These are phyloP conservation scores for Sanghuangporus sanghuang DNA, from an alignment of 1,284 basidiomycete genomes.

Conservation along the genomic window DNA sequence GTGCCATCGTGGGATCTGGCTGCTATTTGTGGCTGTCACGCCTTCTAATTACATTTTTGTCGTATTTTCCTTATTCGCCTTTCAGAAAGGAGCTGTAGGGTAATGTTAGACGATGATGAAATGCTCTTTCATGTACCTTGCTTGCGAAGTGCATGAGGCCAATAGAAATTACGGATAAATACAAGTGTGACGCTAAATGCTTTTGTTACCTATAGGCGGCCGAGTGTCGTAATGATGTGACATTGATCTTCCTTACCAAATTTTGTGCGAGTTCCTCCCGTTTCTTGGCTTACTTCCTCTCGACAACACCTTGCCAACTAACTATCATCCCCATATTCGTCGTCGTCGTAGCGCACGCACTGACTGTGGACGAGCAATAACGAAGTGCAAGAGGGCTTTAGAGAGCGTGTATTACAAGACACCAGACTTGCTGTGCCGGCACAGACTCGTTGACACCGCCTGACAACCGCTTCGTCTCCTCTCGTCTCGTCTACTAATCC, in stretches of 20 bases:
- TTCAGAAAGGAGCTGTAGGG: neutral
- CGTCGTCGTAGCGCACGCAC: neutral
- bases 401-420: constrained; percentile 1
- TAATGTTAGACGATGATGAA: neutral
- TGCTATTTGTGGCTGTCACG: neutral
- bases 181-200: neutral
- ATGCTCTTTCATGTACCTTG: neutral
- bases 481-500: neutral
- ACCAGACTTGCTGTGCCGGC: neutral
- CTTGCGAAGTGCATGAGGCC: neutral
- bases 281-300: neutral
- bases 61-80: neutral
- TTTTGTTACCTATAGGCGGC: neutral
- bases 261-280: neutral
- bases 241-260: neutral
- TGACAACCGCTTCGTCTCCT: constrained; percentile 9
- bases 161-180: neutral
- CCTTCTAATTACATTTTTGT: neutral
- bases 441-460: constrained; percentile 10
- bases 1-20: neutral
- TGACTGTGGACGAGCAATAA: neutral
- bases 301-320: neutral
- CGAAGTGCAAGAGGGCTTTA: neutral
- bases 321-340: neutral
- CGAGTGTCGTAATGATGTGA: neutral